Percentiles rank a stretch among this genome's conserved stretches.
These are phyloP conservation scores for Crithidia acanthocephali DNA, from an alignment of 208 protist species.

Conservation along the genomic window DNA sequence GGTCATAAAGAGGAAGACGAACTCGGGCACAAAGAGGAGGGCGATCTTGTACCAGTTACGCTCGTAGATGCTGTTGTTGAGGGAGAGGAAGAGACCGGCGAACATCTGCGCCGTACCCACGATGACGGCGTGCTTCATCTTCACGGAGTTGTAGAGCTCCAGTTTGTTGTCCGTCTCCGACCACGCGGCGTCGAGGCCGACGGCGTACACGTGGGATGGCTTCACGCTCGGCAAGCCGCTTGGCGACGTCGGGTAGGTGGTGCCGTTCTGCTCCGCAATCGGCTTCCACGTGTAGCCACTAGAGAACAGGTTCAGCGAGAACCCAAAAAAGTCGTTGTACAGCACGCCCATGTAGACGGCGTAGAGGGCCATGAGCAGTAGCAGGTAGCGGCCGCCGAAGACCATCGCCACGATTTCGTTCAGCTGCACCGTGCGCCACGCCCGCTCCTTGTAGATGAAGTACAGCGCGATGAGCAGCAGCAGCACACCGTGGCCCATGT, in stretches of 20 bases:
- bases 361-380: slow-evolving; percentile 97
- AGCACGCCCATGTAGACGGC: slow-evolving; percentile 97
- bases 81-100: slow-evolving; percentile 93
- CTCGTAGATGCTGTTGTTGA: slow-evolving; percentile 94
- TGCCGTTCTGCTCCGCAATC: slow-evolving; percentile 31
- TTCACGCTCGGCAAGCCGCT: slow-evolving; percentile 51
- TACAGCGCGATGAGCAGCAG: slow-evolving; percentile 81
- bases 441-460: slow-evolving; percentile 88
- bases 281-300: slow-evolving; percentile 71
- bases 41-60: slow-evolving; percentile 82
- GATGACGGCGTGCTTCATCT: slow-evolving; percentile 99
- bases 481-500: slow-evolving; percentile 98
- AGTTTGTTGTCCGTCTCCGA: slow-evolving; percentile 96
- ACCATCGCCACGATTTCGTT: slow-evolving; percentile 92
- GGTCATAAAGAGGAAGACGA: slow-evolving; percentile 95
- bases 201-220: slow-evolving; percentile 53
- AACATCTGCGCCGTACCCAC: slow-evolving; percentile 97
- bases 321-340: slow-evolving; percentile 97
- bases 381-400: slow-evolving; percentile 93
- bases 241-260: slow-evolving; percentile 40
- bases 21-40: slow-evolving; percentile 96
- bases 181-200: slow-evolving; percentile 92
- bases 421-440: slow-evolving; percentile 56
- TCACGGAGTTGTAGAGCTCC: slow-evolving; percentile 98
- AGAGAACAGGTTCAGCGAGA: slow-evolving; percentile 89